These are phyloP conservation scores for Fusarium liriodendri DNA, from an alignment of 2,329 filamentous ascomycete genomes.

Conservation along the genomic window DNA sequence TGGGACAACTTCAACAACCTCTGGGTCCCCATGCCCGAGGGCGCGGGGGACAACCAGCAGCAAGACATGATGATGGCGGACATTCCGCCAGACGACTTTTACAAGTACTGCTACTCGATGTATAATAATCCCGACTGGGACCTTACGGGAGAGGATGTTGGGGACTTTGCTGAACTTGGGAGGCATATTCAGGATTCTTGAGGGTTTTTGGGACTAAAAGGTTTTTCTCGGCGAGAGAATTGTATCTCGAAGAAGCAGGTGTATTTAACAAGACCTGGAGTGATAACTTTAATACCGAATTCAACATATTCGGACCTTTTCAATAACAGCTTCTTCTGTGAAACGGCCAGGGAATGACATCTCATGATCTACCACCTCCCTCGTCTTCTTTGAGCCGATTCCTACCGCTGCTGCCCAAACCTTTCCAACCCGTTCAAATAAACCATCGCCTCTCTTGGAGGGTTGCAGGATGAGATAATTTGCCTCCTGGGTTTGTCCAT, in stretches of 20 bases:
- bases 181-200: constrained; percentile 42
- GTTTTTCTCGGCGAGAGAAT: not conserved
- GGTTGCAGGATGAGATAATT: not conserved
- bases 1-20: constrained; percentile 44
- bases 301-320: not conserved
- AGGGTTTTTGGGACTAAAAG: constrained; percentile 12
- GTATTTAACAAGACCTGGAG: not conserved
- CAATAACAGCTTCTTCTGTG: not conserved
- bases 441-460: not conserved
- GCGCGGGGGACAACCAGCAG: constrained; percentile 24
- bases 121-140: constrained; percentile 45
- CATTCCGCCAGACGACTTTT: constrained; percentile 40
- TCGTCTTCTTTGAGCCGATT: not conserved
- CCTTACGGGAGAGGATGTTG: constrained; percentile 43
- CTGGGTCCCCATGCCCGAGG: constrained; percentile 37
- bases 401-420: not conserved
- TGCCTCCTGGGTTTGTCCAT: not conserved
- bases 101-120: constrained; percentile 45
- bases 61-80: constrained; percentile 42
- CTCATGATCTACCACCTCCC: not conserved
- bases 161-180: constrained; percentile 42
- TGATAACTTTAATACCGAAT: not conserved
- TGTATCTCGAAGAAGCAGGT: not conserved
- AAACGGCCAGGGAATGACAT: not conserved
- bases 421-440: not conserved